A percentile compares a stretch with the other conserved stretches of the same genome.
Conservation (phyloP, 768 basidiomycete genomes). For the Suillus tomentosus region DNA sequence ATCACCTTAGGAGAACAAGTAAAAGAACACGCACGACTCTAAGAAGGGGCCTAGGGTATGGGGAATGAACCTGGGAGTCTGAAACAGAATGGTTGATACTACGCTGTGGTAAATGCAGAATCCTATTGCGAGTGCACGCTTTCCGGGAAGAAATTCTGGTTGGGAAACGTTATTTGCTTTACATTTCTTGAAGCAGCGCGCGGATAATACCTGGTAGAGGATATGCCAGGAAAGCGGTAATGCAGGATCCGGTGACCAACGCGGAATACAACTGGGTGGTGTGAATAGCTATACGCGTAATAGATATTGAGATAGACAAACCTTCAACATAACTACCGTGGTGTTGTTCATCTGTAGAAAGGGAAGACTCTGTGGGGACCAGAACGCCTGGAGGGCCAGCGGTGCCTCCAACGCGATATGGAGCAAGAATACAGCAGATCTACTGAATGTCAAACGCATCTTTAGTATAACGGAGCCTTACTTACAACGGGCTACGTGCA, state of each 20-base stretch:
- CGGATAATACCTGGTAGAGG: slow-evolving; percentile 68
- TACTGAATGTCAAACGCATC: slow-evolving; percentile 22
- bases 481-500: slow-evolving; percentile 46
- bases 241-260: slow-evolving; percentile 59
- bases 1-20: slow-evolving; percentile 1
- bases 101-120: slow-evolving; percentile 77
- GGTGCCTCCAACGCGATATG: slow-evolving; percentile 82
- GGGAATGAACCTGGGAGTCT: slow-evolving; percentile 80
- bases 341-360: slow-evolving; percentile 86
- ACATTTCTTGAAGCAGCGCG: background rate
- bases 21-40: slow-evolving; percentile 54
- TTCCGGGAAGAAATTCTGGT: slow-evolving; percentile 80
- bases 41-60: slow-evolving; percentile 59
- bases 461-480: background rate
- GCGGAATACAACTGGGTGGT: slow-evolving; percentile 64
- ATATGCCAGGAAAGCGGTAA: slow-evolving; percentile 64
- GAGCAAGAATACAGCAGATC: slow-evolving; percentile 71
- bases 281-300: background rate
- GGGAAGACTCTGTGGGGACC: slow-evolving; percentile 61
- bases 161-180: background rate
- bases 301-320: slow-evolving; percentile 27
- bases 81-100: slow-evolving; percentile 71
- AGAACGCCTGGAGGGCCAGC: slow-evolving; percentile 74
- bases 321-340: slow-evolving; percentile 74
- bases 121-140: slow-evolving; percentile 77